A percentile compares a stretch with the other conserved stretches of the same genome.
These are phyloP conservation scores for Globisporangium megalacanthum DNA, from an alignment of 352 stramenopile genomes.

Conservation along the genomic window DNA sequence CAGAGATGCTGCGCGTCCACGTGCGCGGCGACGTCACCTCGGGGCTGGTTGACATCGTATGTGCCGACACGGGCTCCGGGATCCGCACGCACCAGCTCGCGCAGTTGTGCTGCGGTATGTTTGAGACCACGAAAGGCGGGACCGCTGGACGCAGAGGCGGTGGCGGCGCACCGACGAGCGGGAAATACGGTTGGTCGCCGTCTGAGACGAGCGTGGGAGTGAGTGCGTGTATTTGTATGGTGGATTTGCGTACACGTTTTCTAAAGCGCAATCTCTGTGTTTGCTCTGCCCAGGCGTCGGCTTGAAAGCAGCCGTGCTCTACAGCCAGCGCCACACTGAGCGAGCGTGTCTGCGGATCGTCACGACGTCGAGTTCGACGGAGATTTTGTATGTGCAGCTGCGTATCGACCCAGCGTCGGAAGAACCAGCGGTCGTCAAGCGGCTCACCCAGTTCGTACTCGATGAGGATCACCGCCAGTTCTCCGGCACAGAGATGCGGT, in stretches of 20 bases:
- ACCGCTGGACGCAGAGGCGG: not conserved
- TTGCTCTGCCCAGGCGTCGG: constrained; percentile 52
- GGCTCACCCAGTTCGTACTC: constrained; percentile 51
- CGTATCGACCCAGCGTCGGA: constrained; percentile 59
- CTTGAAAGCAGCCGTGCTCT: constrained; percentile 70
- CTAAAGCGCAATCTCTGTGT: not conserved
- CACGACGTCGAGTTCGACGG: constrained; percentile 50
- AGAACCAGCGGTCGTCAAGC: constrained; percentile 54
- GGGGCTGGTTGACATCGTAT: constrained; percentile 56
- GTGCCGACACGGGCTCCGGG: constrained; percentile 65
- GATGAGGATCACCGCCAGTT: constrained; percentile 58
- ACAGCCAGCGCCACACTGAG: constrained; percentile 48
- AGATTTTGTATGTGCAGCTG: constrained; percentile 65
- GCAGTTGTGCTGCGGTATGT: constrained; percentile 58
- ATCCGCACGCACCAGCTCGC: constrained; percentile 61
- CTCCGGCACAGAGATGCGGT: constrained; percentile 73
- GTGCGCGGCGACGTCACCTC: constrained; percentile 24
- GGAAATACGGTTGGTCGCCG: constrained; percentile 46
- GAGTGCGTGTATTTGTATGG: too few relatives aligned
- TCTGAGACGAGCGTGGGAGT: too few relatives aligned
- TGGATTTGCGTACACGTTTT: too few relatives aligned
- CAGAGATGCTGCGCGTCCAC: constrained; percentile 42
- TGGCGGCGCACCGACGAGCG: too few relatives aligned
- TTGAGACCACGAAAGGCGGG: constrained; percentile 66
- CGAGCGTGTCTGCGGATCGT: constrained; percentile 48